Evolutionary conservation across 805 yeast genomes (phyloP), one percentile per base, ranked within the genome.

Genomic region (Saccharomycopsis javanensis): DNA sequence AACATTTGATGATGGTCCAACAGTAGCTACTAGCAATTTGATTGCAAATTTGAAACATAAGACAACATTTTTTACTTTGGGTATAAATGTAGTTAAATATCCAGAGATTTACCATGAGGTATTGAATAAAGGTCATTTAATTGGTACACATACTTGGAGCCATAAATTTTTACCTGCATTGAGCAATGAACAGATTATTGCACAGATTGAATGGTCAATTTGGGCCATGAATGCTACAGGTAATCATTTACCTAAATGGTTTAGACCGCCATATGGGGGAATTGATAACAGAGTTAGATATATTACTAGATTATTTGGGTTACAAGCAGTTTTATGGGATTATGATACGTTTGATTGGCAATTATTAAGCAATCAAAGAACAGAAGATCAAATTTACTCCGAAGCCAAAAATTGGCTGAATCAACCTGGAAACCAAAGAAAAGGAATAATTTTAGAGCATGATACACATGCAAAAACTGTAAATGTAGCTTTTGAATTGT

Each of bases 141-240:
- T 90, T 66, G 97, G 87, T 1, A 79, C 89, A 0, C 99, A 92
- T 68, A 88, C 97, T 0, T 92, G 97, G 97, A 82, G 90, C 1
- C 98, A 92, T 72, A 82, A 83, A 58, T 88, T 85, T 64, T 76
- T 92, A 60, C 97, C 97, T 1, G 70, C 82, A 0, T 74, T 91
- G 57, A 69, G 82, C 25, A 90, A 90, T 67, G 92, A 89, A 69
- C 80, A 88, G 60, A 81, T 92, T 18, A 82, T 86, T 57, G 96
- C 97, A 0, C 96, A 92, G 68, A 71, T 92, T 38, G 85, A 91
- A 69, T 92, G 99, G 99, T 83, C 95, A 1, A 82, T 89, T 33
- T 92, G 97, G 97, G 97, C 97, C 4, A 88, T 91, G 90, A 91
- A 92, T 72, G 97, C 97, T 1, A 90, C 97, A 0, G 87, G 88